Evolutionary conservation across 2,329 filamentous ascomycete genomes (phyloP).

Genomic region (Diaporthe velutina): DNA sequence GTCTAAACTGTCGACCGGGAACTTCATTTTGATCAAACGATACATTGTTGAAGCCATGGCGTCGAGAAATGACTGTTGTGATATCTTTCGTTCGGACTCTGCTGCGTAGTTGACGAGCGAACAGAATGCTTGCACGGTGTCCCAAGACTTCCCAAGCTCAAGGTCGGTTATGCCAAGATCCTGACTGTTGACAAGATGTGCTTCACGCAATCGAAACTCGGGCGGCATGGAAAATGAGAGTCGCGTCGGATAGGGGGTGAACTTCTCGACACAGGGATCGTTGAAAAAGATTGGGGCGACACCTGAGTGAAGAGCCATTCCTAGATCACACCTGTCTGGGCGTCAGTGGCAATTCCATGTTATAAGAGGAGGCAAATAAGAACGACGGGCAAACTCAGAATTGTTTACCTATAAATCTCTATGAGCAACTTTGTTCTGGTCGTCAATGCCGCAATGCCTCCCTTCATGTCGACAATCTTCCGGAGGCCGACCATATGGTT

Average conservation of each 20-base stretch:
- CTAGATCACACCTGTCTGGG: slow-evolving; percentile 29
- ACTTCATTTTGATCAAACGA: slow-evolving; percentile 51
- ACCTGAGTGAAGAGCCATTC: slow-evolving; percentile 23
- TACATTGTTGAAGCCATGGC: slow-evolving; percentile 57
- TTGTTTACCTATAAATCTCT: slow-evolving; percentile 50
- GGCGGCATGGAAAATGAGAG: neutral
- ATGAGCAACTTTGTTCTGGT: slow-evolving; percentile 51
- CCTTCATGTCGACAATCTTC: slow-evolving; percentile 53
- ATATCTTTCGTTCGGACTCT: slow-evolving; percentile 38
- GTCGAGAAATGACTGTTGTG: slow-evolving; percentile 41
- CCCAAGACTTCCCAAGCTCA: slow-evolving; percentile 42
- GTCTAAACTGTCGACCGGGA: slow-evolving; percentile 45
- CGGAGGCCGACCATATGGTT: slow-evolving; percentile 53
- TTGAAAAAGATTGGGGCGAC: slow-evolving; percentile 16
- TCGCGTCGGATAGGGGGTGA: slow-evolving; percentile 6
- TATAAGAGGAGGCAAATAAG: no score
- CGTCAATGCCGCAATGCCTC: slow-evolving; percentile 49
- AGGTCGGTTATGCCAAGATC: slow-evolving; percentile 28
- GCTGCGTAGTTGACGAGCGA: slow-evolving; percentile 44
- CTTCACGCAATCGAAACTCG: neutral
- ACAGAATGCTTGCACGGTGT: slow-evolving; percentile 43
- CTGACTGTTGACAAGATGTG: neutral
- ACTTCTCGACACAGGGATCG: neutral
- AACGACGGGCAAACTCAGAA: neutral
- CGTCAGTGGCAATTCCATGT: neutral